Evolutionary conservation across 495 filamentous ascomycete genomes (phyloP).

Genomic region (Cryomyces antarcticus): DNA sequence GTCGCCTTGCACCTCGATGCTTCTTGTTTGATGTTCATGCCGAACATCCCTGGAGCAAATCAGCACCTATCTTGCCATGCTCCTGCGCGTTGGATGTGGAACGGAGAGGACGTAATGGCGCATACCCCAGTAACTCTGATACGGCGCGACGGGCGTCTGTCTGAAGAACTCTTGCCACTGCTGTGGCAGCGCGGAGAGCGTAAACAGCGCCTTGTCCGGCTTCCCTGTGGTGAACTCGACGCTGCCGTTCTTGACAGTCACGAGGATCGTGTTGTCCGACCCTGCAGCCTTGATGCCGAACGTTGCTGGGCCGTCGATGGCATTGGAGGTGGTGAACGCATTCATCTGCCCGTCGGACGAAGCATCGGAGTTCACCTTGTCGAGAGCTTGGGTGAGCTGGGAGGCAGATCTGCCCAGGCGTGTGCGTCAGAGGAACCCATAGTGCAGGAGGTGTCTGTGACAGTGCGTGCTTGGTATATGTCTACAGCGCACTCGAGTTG

Average conservation of each 20-base stretch:
- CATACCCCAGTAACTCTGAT: slow-evolving; percentile 23
- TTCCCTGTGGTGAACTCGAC: slow-evolving; percentile 8
- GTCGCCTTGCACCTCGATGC: slow-evolving; percentile 17
- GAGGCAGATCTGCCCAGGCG: slow-evolving; percentile 8
- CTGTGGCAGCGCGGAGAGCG: slow-evolving; percentile 17
- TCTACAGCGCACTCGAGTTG: too few species aligned
- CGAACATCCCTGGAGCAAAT: slow-evolving; percentile 3
- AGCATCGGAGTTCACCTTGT: slow-evolving; percentile 4
- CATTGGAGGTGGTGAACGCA: slow-evolving; percentile 18
- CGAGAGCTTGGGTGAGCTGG: slow-evolving; percentile 1
- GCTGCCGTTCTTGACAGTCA: slow-evolving; percentile 14
- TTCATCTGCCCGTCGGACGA: slow-evolving; percentile 14
- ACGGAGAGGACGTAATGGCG: slow-evolving; percentile 6
- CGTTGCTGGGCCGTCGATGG: slow-evolving; percentile 12
- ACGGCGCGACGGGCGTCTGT: slow-evolving; percentile 15
- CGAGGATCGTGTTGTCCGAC: slow-evolving; percentile 13
- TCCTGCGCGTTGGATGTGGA: too few species aligned
- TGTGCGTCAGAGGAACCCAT: background rate
- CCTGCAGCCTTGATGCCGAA: slow-evolving; percentile 20
- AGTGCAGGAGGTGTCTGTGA: background rate
- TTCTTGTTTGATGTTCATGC: slow-evolving; percentile 22
- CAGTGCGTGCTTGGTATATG: too few species aligned
- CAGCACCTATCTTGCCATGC: too few species aligned
- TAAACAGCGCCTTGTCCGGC: slow-evolving; percentile 11
- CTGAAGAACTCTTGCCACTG: slow-evolving; percentile 24